A percentile compares a stretch with the other conserved stretches of the same genome.
phyloP scores from a whole-genome alignment of 257 asterid genomes.

The Plantago elongata region DNA sequence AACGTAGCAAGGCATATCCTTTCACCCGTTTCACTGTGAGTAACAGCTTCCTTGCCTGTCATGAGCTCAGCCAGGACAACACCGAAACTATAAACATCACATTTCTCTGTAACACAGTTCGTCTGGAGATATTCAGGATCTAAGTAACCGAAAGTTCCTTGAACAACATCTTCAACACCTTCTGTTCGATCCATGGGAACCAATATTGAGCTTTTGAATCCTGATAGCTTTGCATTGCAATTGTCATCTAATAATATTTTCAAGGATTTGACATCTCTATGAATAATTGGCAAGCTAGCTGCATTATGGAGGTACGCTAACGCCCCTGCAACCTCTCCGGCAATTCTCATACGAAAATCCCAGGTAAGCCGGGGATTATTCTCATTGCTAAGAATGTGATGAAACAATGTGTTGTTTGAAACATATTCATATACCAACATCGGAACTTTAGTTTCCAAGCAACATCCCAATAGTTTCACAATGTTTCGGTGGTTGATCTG shows the following conservation, averaged over 20 bases:
- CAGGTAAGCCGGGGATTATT: neutral
- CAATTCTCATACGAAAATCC: neutral
- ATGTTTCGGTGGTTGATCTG: neutral
- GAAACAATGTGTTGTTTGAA: neutral
- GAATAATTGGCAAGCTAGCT: neutral
- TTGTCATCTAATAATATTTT: neutral
- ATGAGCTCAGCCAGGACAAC: constrained; percentile 7
- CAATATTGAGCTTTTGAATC: neutral
- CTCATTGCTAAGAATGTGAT: neutral
- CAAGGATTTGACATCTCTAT: neutral
- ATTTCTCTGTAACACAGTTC: neutral
- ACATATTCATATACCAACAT: neutral
- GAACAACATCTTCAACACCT: neutral
- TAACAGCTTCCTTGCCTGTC: neutral
- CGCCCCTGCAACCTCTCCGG: neutral
- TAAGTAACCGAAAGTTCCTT: neutral
- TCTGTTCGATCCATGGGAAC: neutral
- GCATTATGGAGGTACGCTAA: neutral
- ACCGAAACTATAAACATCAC: constrained; percentile 6
- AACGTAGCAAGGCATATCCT: neutral
- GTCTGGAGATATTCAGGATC: neutral
- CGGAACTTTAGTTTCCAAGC: neutral
- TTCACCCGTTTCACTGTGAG: neutral
- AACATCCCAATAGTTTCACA: constrained; percentile 1
- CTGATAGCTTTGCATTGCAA: neutral